A percentile compares a stretch with the other conserved stretches of the same genome.
Conservation (phyloP, 2,329 filamentous ascomycete species). For the Colletotrichum sp. region DNA sequence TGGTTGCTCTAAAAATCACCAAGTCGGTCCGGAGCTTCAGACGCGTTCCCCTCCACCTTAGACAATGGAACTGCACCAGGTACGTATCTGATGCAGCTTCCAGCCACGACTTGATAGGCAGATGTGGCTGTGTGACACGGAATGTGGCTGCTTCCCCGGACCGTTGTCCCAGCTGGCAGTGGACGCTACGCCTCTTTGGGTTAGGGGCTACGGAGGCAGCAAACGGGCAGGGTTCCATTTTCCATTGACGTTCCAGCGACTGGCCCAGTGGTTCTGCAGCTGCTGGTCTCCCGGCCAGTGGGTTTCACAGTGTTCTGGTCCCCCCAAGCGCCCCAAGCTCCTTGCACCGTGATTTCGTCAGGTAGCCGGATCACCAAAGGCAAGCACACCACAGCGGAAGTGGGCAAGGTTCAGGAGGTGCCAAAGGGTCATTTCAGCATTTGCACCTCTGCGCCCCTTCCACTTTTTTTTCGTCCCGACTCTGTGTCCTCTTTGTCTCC, state of each 20-base stretch:
- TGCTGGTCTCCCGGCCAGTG: neutral
- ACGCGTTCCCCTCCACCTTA: constrained; percentile 2
- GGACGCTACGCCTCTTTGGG: neutral
- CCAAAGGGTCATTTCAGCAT: neutral
- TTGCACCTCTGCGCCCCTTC: constrained; percentile 3
- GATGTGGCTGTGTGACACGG: neutral
- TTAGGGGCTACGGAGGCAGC: neutral
- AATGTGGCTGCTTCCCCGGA: constrained; percentile 7
- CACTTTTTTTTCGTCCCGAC: constrained; percentile 8
- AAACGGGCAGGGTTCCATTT: neutral
- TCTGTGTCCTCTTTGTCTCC: constrained; percentile 16
- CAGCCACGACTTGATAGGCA: neutral
- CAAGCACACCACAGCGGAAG: neutral
- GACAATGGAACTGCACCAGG: neutral
- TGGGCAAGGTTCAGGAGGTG: constrained; percentile 17
- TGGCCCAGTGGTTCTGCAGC: constrained; percentile 4
- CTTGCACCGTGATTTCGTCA: constrained; percentile 16
- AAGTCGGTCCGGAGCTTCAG: neutral
- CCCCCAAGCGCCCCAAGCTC: constrained; percentile 19
- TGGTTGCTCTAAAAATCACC: neutral
- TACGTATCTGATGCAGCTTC: neutral
- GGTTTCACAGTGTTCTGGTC: constrained; percentile 9
- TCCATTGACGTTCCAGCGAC: neutral
- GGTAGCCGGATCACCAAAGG: constrained; percentile 13
- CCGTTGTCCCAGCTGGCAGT: neutral